Base-by-base conservation (phyloP, 2,329 filamentous ascomycete species). In the Penicillium sp. region DNA sequence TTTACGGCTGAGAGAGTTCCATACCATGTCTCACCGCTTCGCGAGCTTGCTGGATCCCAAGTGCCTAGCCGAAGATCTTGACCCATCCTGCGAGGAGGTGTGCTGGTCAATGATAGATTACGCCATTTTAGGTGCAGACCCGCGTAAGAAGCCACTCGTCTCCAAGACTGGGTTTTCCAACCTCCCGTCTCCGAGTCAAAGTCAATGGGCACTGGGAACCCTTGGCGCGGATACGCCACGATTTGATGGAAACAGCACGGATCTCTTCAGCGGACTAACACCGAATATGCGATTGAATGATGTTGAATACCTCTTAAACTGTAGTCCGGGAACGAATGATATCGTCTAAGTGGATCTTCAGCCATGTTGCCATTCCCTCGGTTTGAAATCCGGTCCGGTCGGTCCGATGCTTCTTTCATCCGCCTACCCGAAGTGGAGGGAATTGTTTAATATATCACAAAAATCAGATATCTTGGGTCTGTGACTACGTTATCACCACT, bases 51-150 rank as follows among this genome's bases (percentile, higher is more conserved):
- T 72, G 7, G 65, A 70, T 17, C 61, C 66, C 5, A 53, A 30
- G 15, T 65, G 53, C 30, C 22, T 69, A 5, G 57, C 44, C 9
- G 63, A 68, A 33, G 68, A 72, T 24, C 44, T 72, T 8, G 61
- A 68, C 22, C 38, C 61, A 28, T 56, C 53, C 9, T 62, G 62
- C 1, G 59, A 67, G 19, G 60, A 62, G 2, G 50, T 60, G 4
- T 44, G 68, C 13, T 70, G 68, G 66, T 65, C 70, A 30, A 70
- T 72, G 68, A 61, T 71, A 19, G 70, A 72, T 22, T 72, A 72
- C 58, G 62, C 56, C 2, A 65, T 60, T 13, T 26, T 69, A 12
- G 65, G 67, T 37, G 49, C 61, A 13, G 58, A 61, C 40, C 56
- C 56, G 6, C 26, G 22, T 13, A 60, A 65, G 44, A 58, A 55